phyloP scores from a whole-genome alignment of 2,329 filamentous ascomycete species.

The Capronia americana region DNA sequence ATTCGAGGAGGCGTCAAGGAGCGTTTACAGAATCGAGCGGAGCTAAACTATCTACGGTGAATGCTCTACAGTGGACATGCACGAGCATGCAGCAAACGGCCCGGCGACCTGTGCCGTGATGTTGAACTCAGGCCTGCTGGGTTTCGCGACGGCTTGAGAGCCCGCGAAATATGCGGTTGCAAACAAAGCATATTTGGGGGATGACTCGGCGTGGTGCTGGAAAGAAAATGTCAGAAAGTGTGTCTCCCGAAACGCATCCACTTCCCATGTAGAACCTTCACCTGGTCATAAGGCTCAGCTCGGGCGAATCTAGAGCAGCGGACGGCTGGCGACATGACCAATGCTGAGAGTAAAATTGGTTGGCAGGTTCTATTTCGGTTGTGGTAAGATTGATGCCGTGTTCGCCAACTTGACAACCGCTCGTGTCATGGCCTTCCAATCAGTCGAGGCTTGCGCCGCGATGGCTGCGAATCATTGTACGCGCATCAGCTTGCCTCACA shows the following conservation, averaged over 20 bases:
- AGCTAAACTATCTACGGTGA: conserved; percentile 16
- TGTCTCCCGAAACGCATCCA: background rate
- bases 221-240: background rate
- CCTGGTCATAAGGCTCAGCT: conserved; percentile 22
- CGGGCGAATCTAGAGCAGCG: background rate
- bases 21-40: conserved; percentile 4
- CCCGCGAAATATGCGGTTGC: background rate
- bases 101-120: background rate
- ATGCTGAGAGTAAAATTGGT: background rate
- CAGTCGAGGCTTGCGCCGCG: background rate
- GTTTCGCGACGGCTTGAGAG: background rate
- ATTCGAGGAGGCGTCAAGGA: conserved; percentile 10
- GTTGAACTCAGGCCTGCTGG: background rate
- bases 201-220: background rate
- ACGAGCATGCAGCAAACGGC: background rate
- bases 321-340: background rate
- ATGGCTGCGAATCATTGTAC: conserved; percentile 14
- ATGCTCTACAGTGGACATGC: conserved; percentile 3
- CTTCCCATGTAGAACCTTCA: background rate
- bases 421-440: conserved; percentile 13
- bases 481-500: background rate
- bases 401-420: background rate
- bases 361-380: background rate
- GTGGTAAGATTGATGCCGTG: conserved; percentile 20
- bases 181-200: background rate